Evolutionary conservation across 306 rosid genomes (phyloP), one percentile per base, ranked within the genome.

Genomic region (Abrus precatorius): DNA sequence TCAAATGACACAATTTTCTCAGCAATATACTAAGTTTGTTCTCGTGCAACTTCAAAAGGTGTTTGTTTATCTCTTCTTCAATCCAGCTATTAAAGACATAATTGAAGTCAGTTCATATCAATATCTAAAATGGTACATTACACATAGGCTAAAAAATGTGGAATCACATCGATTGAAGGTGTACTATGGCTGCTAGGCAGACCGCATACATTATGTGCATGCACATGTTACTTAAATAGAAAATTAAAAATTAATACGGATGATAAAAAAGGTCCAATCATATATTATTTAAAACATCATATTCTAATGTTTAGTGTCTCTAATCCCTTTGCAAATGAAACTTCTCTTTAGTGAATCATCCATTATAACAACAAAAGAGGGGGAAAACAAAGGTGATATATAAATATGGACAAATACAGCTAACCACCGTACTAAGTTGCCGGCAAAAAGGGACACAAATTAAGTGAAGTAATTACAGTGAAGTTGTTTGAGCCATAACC

Each of bases 401-500:
- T 34, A 56, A 73, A 67, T 64, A 34, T 50, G 12, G 75, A 77
- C 81, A 64, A 43, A 74, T 56, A 88, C 97, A 88, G 91, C 88
- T 82, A 87, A 87, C 83, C 66, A 74, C 30, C 67, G 87, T 83
- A 80, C 84, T 62, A 59, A 78, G 80, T 44, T 84, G 93, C 95
- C 86, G 92, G 92, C 91, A 67, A 76, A 72, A 81, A 62, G 91
- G 91, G 83, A 84, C 81, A 85, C 87, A 82, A 60, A 79, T 80
- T 49, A 40, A 86, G 78, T 73, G 79, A 55, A 57, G 72, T 54
- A 47, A 85, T 77, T 67, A 60, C 20, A 14, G 67, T 49, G 68
- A 61, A 27, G 32, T 13, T 72, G 73, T 75, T 69, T 9, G 41
- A 78, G 61, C 29, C 79, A 7, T 36, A 79, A 69, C 53, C 81